Conservation (phyloP, 179 eudicot species). For the Kewa caespitosa region DNA sequence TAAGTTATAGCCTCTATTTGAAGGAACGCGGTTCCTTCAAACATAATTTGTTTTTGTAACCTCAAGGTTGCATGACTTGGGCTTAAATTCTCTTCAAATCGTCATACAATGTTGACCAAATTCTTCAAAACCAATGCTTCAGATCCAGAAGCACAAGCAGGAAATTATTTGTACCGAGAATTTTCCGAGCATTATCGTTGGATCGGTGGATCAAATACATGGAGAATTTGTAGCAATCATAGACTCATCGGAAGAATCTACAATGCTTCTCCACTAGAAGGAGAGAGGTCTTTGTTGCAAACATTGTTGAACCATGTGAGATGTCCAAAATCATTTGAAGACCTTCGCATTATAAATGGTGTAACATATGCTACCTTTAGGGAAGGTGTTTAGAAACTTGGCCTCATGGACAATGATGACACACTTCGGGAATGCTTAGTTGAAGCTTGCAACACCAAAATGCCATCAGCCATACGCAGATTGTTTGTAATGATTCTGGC, state of each 20-base stretch:
- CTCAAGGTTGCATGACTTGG: too few relatives aligned
- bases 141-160: not conserved
- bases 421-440: not conserved
- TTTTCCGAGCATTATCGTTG: slow-evolving; percentile 1
- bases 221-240: not conserved
- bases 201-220: not conserved
- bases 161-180: not conserved
- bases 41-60: too few relatives aligned
- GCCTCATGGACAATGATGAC: slow-evolving; percentile 5
- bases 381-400: slow-evolving; percentile 3
- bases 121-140: not conserved
- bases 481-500: slow-evolving; percentile 12
- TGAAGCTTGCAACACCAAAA: slow-evolving; percentile 1
- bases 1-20: too few relatives aligned
- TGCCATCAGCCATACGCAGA: not conserved
- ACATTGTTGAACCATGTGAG: not conserved
- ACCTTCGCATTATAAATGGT: slow-evolving; percentile 1
- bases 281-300: not conserved
- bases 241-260: not conserved
- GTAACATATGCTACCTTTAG: not conserved
- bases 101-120: slow-evolving; percentile 8
- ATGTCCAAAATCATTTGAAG: not conserved
- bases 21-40: too few relatives aligned
- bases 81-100: too few relatives aligned
- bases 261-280: not conserved